Evolutionary conservation across 768 basidiomycete species (phyloP).

Genomic region (Chalciporus chontae): DNA sequence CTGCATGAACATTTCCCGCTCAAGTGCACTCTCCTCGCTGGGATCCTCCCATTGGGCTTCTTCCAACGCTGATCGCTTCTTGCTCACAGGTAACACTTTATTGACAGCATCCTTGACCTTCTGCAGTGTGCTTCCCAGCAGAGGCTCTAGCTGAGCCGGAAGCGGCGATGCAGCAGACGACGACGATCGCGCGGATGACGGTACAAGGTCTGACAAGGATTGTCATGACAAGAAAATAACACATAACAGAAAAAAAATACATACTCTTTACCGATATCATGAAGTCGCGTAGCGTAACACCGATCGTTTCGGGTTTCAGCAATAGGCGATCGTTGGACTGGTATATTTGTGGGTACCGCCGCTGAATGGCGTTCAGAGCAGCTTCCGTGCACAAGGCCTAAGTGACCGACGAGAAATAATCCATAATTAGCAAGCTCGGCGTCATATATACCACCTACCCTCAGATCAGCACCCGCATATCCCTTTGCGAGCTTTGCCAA

Average conservation of each 20-base stretch:
- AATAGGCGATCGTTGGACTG: constrained; percentile 82
- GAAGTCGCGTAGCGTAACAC: constrained; percentile 84
- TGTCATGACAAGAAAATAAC: constrained; percentile 3
- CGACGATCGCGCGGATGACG: constrained; percentile 90
- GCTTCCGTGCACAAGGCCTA: constrained; percentile 96
- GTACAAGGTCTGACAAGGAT: constrained; percentile 69
- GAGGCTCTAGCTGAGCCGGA: constrained; percentile 77
- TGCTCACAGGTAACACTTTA: constrained; percentile 74
- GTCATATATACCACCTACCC: constrained; percentile 49
- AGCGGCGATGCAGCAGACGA: constrained; percentile 83
- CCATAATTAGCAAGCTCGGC: constrained; percentile 12
- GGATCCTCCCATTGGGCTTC: constrained; percentile 93
- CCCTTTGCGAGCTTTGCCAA: constrained; percentile 92
- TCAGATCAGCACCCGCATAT: constrained; percentile 94
- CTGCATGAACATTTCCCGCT: constrained; percentile 85
- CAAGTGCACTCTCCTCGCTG: constrained; percentile 77
- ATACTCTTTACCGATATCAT: constrained; percentile 96
- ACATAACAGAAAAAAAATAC: constrained; percentile 19
- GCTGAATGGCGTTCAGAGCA: constrained; percentile 91
- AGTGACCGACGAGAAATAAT: constrained; percentile 1
- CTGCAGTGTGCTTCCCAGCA: constrained; percentile 67
- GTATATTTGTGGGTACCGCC: constrained; percentile 97
- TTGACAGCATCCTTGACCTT: constrained; percentile 69
- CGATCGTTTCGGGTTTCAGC: constrained; percentile 82
- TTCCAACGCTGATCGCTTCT: constrained; percentile 81